These are phyloP conservation scores for Pezicula neosporulosa DNA, from an alignment of 2,329 filamentous ascomycete genomes.

Conservation along the genomic window DNA sequence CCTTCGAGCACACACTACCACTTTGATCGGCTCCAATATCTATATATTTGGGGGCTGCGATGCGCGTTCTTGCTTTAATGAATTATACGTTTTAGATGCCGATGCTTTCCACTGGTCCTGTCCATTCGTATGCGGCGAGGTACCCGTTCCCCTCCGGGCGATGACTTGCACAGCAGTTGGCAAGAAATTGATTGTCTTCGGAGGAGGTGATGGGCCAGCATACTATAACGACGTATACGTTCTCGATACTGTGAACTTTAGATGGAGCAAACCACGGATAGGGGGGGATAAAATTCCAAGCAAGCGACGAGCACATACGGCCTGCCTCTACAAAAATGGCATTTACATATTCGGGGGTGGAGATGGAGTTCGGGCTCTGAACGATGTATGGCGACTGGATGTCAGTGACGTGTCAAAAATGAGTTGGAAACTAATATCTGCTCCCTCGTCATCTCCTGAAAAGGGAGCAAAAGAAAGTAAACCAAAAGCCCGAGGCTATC, in stretches of 20 bases:
- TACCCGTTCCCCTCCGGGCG: conserved; percentile 61
- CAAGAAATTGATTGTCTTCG: conserved; percentile 68
- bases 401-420: conserved; percentile 64
- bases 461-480: conserved; percentile 37
- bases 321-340: conserved; percentile 68
- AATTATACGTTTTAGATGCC: conserved; percentile 65
- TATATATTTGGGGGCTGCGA: conserved; percentile 70
- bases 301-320: conserved; percentile 63
- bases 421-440: conserved; percentile 64
- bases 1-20: conserved; percentile 64
- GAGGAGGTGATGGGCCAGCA: conserved; percentile 65
- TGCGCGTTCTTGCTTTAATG: conserved; percentile 63
- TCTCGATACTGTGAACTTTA: conserved; percentile 66
- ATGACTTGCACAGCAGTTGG: conserved; percentile 72
- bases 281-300: conserved; percentile 54
- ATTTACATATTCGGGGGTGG: conserved; percentile 72
- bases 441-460: conserved; percentile 33
- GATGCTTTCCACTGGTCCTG: conserved; percentile 68
- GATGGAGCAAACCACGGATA: conserved; percentile 61
- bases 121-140: conserved; percentile 61
- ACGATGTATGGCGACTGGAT: conserved; percentile 71
- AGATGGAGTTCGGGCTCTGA: conserved; percentile 66
- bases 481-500: conserved; percentile 65
- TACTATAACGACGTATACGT: conserved; percentile 74
- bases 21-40: conserved; percentile 62